Conservation (phyloP, 805 yeast species). For the Lipomyces starkeyi region DNA sequence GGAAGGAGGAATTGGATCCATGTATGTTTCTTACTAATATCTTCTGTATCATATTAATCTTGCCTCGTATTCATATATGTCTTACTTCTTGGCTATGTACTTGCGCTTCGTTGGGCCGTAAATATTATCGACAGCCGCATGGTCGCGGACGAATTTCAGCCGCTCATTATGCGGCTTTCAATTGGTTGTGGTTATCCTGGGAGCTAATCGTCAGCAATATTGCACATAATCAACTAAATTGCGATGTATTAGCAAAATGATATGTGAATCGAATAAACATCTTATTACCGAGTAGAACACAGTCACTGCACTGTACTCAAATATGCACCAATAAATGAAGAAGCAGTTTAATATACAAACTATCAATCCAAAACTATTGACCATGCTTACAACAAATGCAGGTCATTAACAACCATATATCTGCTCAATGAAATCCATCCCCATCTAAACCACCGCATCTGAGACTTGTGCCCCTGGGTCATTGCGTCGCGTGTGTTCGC, state of each 20-base stretch:
- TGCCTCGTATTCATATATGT: background rate
- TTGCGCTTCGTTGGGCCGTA: too few species aligned
- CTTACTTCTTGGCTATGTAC: background rate
- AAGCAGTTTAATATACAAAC: background rate
- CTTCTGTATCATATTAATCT: background rate
- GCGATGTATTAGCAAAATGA: too few species aligned
- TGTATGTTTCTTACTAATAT: background rate
- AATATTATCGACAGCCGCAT: too few species aligned
- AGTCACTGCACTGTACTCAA: background rate
- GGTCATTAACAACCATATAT: constrained; percentile 77
- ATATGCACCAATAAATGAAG: background rate
- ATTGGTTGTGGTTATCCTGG: too few species aligned
- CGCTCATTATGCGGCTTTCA: background rate
- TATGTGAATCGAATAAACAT: background rate
- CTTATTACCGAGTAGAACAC: background rate
- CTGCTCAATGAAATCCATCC: constrained; percentile 82
- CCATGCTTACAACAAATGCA: constrained; percentile 42
- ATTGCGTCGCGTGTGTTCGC: constrained; percentile 65
- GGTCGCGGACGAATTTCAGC: background rate
- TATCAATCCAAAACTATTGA: background rate
- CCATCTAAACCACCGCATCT: constrained; percentile 94
- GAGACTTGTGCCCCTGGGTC: constrained; percentile 82
- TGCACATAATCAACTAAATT: too few species aligned
- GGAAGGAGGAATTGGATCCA: background rate
- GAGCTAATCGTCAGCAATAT: too few species aligned